These are phyloP conservation scores for Ophiostoma piceae DNA, from an alignment of 2,329 filamentous ascomycete genomes.

Conservation along the genomic window DNA sequence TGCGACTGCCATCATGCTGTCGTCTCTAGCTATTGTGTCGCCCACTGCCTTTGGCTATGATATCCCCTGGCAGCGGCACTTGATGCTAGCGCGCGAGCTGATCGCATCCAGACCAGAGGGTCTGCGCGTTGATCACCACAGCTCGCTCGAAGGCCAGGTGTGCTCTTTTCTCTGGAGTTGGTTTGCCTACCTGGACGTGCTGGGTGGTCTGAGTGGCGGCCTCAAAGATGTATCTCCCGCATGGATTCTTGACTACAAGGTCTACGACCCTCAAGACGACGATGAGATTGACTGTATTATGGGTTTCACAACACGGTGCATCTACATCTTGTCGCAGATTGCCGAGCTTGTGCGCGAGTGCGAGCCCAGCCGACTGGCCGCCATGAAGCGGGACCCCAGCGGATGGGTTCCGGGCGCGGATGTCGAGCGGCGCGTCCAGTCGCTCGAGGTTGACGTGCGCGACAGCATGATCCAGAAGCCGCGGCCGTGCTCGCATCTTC, in stretches of 20 bases:
- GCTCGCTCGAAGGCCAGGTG: conserved; percentile 50
- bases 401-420: conserved; percentile 54
- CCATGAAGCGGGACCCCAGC: conserved; percentile 12
- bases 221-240: conserved; percentile 47
- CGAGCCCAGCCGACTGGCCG: conserved; percentile 39
- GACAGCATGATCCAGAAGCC: conserved; percentile 46
- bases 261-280: conserved; percentile 50
- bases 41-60: conserved; percentile 75
- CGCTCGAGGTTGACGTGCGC: conserved; percentile 57
- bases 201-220: conserved; percentile 63
- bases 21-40: conserved; percentile 76
- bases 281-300: conserved; percentile 76
- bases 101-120: conserved; percentile 56
- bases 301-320: conserved; percentile 68
- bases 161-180: conserved; percentile 73
- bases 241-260: conserved; percentile 47
- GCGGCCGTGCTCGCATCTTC: conserved; percentile 44
- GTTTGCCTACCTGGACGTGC: conserved; percentile 78
- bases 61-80: conserved; percentile 74
- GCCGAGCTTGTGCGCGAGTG: conserved; percentile 65
- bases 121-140: conserved; percentile 45
- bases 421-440: conserved; percentile 51
- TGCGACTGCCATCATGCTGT: conserved; percentile 78
- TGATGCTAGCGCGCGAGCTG: conserved; percentile 69
- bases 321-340: conserved; percentile 65